phyloP scores from a whole-genome alignment of 768 basidiomycete species.

The Lactifluus subvellereus region DNA sequence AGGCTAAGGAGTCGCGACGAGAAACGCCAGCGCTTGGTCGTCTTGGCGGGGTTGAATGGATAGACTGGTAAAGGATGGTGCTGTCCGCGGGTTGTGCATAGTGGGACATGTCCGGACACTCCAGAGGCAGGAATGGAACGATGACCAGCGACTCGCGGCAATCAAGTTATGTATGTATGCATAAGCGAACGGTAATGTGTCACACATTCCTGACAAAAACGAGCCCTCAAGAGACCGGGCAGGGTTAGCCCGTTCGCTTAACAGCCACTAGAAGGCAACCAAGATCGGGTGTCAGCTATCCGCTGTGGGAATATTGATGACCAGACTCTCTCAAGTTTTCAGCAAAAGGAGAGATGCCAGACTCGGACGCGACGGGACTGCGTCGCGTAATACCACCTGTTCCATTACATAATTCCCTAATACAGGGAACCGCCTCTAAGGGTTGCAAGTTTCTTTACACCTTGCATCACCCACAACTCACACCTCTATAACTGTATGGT shows the following conservation, averaged over 20 bases:
- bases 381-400: neutral
- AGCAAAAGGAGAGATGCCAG: neutral
- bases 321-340: neutral
- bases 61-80: constrained; percentile 19
- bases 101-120: constrained; percentile 13
- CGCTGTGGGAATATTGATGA: neutral
- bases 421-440: neutral
- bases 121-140: neutral
- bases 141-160: neutral
- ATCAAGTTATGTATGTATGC: constrained; percentile 1
- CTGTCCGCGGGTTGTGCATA: constrained; percentile 8
- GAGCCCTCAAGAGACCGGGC: neutral
- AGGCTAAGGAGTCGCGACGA: constrained; percentile 10
- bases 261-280: neutral
- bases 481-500: neutral
- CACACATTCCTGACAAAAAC: constrained; percentile 12
- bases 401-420: constrained; percentile 9
- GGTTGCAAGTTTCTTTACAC: neutral
- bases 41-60: constrained; percentile 18
- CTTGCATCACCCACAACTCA: neutral
- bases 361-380: neutral
- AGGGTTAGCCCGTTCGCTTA: neutral
- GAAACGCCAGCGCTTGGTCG: constrained; percentile 22
- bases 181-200: constrained; percentile 1
- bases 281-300: neutral